phyloP scores from a whole-genome alignment of 768 basidiomycete species.

The Kwoniella dendrophila region DNA sequence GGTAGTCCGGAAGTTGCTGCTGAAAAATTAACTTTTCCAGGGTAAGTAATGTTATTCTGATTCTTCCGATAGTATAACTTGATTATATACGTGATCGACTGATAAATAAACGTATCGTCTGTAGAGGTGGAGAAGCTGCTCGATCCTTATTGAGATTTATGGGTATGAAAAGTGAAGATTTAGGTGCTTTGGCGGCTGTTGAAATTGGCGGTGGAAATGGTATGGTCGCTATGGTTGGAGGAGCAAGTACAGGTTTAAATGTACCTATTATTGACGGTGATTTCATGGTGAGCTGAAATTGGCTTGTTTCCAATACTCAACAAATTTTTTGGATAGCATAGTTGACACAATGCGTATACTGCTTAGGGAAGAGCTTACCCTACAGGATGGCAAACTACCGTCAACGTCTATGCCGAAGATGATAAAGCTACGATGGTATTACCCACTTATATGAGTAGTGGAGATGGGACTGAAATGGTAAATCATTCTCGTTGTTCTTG shows the following conservation, averaged over 20 bases:
- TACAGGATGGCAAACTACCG: slow-evolving; percentile 48
- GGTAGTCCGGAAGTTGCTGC: slow-evolving; percentile 37
- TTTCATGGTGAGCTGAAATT: slow-evolving; percentile 43
- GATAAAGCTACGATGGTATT: slow-evolving; percentile 42
- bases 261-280: slow-evolving; percentile 45
- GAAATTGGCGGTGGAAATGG: slow-evolving; percentile 61
- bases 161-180: no score
- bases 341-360: not conserved
- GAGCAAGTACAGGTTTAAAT: slow-evolving; percentile 27
- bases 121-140: no score
- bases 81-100: slow-evolving; percentile 57
- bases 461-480: slow-evolving; percentile 56
- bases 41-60: no score
- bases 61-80: no score
- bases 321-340: not conserved
- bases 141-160: no score
- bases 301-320: no score
- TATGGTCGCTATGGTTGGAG: slow-evolving; percentile 49
- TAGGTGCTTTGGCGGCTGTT: slow-evolving; percentile 43
- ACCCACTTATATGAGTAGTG: slow-evolving; percentile 57
- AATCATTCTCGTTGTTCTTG: no score
- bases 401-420: slow-evolving; percentile 33
- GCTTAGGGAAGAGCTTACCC: slow-evolving; percentile 52
- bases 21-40: no score
- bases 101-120: slow-evolving; percentile 32